These are phyloP conservation scores for Oryza punctata DNA, from an alignment of 176 grass and related monocot genomes.

Conservation along the genomic window DNA sequence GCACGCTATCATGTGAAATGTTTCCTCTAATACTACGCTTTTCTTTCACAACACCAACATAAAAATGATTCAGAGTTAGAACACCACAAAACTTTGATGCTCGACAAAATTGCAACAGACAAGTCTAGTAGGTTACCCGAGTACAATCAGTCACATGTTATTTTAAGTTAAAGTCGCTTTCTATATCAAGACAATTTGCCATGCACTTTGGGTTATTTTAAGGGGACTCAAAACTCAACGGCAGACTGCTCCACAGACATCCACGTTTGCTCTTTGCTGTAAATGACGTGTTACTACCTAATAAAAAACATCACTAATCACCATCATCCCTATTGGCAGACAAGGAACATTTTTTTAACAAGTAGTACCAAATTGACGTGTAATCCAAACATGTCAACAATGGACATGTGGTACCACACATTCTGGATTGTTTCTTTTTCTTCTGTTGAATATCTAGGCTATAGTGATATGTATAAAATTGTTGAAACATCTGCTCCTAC, in stretches of 20 bases:
- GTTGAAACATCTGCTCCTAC: background rate
- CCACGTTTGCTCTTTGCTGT: constrained; percentile 18
- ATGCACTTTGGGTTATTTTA: constrained; percentile 33
- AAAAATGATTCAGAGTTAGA: background rate
- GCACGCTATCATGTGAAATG: background rate
- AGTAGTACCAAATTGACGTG: constrained; percentile 1
- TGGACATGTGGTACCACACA: constrained; percentile 18
- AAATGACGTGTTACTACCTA: background rate
- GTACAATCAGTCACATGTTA: background rate
- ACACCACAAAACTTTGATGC: background rate
- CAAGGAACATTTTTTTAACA: constrained; percentile 14
- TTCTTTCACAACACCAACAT: constrained; percentile 4
- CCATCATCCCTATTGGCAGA: constrained; percentile 1
- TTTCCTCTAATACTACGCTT: background rate
- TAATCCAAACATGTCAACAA: background rate
- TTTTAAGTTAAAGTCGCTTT: constrained; percentile 9
- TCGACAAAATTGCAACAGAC: background rate
- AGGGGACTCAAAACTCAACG: constrained; percentile 18
- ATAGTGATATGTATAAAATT: background rate
- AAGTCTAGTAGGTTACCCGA: constrained; percentile 7
- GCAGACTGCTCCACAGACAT: background rate
- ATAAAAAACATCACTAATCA: constrained; percentile 20
- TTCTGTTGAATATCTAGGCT: background rate
- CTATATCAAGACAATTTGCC: constrained; percentile 13
- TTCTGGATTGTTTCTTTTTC: background rate